Conservation (phyloP, 805 yeast genomes). For the Scheffersomyces amazonensis region DNA sequence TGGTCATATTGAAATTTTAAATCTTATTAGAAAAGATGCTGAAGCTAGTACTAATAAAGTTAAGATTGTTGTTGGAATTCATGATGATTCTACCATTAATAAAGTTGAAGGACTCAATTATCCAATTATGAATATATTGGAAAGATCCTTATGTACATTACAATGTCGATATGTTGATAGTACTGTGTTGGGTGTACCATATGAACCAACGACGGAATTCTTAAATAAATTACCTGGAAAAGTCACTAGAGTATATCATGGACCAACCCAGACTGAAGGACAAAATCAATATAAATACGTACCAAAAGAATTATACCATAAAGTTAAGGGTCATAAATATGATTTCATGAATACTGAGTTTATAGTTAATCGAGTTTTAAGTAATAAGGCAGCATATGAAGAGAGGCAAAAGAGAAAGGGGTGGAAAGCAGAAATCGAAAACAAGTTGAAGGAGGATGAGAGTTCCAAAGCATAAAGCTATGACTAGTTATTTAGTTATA, state of each 20-base stretch:
- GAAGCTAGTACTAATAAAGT: slow-evolving; percentile 26
- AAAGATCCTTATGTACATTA: slow-evolving; percentile 81
- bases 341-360: slow-evolving; percentile 64
- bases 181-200: slow-evolving; percentile 69
- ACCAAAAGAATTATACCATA: slow-evolving; percentile 31
- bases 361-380: slow-evolving; percentile 72
- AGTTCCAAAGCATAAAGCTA: too few species aligned
- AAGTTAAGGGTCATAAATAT: slow-evolving; percentile 54
- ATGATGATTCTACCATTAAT: slow-evolving; percentile 57
- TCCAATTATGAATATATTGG: slow-evolving; percentile 86
- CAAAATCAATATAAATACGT: slow-evolving; percentile 27
- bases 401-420: slow-evolving; percentile 88
- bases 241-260: slow-evolving; percentile 49
- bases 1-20: slow-evolving; percentile 80
- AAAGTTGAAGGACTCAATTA: slow-evolving; percentile 57
- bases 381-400: slow-evolving; percentile 67
- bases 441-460: slow-evolving; percentile 21
- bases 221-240: slow-evolving; percentile 37
- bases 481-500: too few species aligned
- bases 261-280: slow-evolving; percentile 42
- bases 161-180: slow-evolving; percentile 87
- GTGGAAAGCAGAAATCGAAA: slow-evolving; percentile 58
- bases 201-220: slow-evolving; percentile 40
- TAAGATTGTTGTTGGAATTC: slow-evolving; percentile 65
- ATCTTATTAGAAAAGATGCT: slow-evolving; percentile 42